Evolutionary conservation across 73 alveolate species (phyloP).

Genomic region (Stentor roeselii): DNA sequence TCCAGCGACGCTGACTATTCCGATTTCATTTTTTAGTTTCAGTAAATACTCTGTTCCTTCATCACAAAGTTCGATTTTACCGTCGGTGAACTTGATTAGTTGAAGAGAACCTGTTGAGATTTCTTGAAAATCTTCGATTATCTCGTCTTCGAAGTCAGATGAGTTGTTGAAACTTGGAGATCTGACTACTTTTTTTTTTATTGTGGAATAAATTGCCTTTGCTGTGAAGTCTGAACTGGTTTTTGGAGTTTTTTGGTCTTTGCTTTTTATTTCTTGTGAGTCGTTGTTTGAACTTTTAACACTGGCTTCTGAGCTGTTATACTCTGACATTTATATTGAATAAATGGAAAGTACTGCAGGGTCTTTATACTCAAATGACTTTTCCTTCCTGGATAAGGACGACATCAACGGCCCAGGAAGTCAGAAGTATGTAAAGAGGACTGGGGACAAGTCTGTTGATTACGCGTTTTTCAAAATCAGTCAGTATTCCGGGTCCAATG

Average conservation of each 20-base stretch:
- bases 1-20: slow-evolving; percentile 87
- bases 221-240: not conserved
- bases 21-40: slow-evolving; percentile 63
- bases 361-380: not conserved
- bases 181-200: not conserved
- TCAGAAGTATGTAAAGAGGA: not conserved
- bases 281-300: no score
- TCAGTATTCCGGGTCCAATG: not conserved
- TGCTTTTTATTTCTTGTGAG: no score
- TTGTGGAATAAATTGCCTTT: not conserved
- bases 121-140: not conserved
- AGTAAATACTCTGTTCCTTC: slow-evolving; percentile 60
- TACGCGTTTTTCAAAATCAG: slow-evolving; percentile 8
- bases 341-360: no score
- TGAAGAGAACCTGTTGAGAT: slow-evolving; percentile 46
- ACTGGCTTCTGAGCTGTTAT: no score
- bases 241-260: no score
- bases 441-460: slow-evolving; percentile 1
- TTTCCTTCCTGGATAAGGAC: not conserved
- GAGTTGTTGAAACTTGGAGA: slow-evolving; percentile 5
- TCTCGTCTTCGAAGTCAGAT: not conserved
- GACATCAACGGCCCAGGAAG: slow-evolving; percentile 23
- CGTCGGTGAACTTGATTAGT: slow-evolving; percentile 60
- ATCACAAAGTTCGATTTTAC: slow-evolving; percentile 49
- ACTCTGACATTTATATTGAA: no score